Conservation (phyloP, 2,329 filamentous ascomycete species). For the Lecanosticta acicola region DNA sequence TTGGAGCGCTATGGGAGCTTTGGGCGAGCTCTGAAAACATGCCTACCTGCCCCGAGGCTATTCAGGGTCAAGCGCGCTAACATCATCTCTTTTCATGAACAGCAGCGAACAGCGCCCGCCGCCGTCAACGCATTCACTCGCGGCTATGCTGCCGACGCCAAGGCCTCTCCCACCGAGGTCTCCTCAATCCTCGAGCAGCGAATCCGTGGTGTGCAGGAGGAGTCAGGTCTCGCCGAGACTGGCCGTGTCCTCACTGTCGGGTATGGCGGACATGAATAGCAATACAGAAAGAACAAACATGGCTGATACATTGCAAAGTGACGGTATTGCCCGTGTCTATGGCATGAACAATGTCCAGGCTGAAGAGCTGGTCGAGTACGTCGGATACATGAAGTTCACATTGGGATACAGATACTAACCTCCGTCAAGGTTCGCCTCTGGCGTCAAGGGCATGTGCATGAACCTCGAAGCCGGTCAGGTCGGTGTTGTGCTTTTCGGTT, state of each 20-base stretch:
- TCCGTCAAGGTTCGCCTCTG: slow-evolving; percentile 79
- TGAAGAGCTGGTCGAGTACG: slow-evolving; percentile 99
- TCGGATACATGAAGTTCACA: slow-evolving; percentile 29
- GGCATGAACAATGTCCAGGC: slow-evolving; percentile 99
- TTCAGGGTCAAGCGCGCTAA: slow-evolving; percentile 40
- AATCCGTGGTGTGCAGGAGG: slow-evolving; percentile 97
- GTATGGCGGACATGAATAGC: slow-evolving; percentile 57
- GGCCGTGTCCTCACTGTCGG: slow-evolving; percentile 97
- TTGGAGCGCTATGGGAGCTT: slow-evolving; percentile 32
- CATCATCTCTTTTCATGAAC: slow-evolving; percentile 43
- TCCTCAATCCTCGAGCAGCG: slow-evolving; percentile 99
- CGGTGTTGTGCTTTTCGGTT: slow-evolving; percentile 99
- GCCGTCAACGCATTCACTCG: slow-evolving; percentile 66
- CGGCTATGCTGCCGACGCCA: slow-evolving; percentile 86
- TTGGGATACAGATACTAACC: slow-evolving; percentile 10
- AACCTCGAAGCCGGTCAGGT: slow-evolving; percentile 99
- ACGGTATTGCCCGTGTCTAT: slow-evolving; percentile 99
- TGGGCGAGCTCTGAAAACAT: slow-evolving; percentile 33
- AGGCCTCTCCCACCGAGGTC: slow-evolving; percentile 94
- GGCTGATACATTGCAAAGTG: slow-evolving; percentile 55
- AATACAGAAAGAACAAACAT: not conserved
- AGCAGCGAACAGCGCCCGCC: slow-evolving; percentile 84
- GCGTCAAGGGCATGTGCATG: slow-evolving; percentile 99
- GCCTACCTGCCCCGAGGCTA: slow-evolving; percentile 20
- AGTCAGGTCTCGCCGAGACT: slow-evolving; percentile 93